Conservation (phyloP, 2,329 filamentous ascomycete genomes). For the Venturia effusa region DNA sequence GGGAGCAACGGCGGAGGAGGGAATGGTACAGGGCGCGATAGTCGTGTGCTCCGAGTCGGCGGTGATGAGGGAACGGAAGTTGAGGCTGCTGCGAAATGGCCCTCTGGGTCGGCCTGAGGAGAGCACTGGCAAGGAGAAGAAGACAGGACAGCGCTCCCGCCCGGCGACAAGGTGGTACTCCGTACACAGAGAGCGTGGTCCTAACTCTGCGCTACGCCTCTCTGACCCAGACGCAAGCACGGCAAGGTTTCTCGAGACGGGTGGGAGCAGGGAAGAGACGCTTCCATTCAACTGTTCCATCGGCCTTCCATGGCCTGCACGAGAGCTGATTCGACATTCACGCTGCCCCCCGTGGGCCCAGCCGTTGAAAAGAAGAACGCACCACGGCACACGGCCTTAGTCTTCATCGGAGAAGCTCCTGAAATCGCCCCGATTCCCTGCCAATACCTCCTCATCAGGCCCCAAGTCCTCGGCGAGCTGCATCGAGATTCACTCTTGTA, state of each 20-base stretch:
- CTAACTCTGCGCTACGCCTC: neutral
- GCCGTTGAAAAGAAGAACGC: neutral
- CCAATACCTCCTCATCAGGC: no score
- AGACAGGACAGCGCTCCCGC: neutral
- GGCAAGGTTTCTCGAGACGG: neutral
- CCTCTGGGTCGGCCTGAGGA: neutral
- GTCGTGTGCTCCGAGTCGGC: neutral
- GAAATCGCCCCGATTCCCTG: neutral
- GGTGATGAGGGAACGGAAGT: neutral
- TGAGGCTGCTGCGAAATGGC: neutral
- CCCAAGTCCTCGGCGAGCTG: no score
- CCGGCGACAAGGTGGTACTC: neutral
- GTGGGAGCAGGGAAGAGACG: neutral
- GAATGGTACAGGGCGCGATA: no score
- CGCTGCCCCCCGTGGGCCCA: neutral
- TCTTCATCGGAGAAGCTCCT: neutral
- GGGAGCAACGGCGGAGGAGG: neutral
- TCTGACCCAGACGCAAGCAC: no score
- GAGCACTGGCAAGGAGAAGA: neutral
- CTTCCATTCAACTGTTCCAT: constrained; percentile 2
- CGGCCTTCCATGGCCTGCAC: neutral
- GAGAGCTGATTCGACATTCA: neutral
- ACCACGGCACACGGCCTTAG: neutral
- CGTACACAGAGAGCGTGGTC: neutral
- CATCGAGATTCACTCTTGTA: no score